Base-by-base conservation (phyloP, 2,329 filamentous ascomycete genomes). In the Phialophora macrospora region DNA sequence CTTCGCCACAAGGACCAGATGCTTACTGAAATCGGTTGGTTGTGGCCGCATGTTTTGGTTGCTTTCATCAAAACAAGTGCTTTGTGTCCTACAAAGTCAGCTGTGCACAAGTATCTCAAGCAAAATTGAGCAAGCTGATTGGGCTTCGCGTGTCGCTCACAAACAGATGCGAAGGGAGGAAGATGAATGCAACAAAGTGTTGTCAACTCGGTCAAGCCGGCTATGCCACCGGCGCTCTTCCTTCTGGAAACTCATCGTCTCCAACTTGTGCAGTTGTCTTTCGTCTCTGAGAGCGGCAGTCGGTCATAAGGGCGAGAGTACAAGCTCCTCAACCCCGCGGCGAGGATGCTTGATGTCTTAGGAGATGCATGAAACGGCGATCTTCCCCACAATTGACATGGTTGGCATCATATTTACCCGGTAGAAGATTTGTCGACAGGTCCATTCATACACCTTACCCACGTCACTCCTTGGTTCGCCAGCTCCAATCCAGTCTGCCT, bases 351-450 rank as follows among this genome's bases (percentile, higher is more conserved):
- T 28, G 28, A 46, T 17, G 55, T 20, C 38, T 44, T 44, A 20
- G 26, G n/a, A 28, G 32, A 58, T 58, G 55, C 38, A 44, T 28
- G 55, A 24, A 46, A 44, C 24, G 22, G 24, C 34, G 55, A 58
- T 58, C 55, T n/a, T 58, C 55, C 41, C 55, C 55, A 44, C 55
- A 48, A 51, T 17, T 9, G 48, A 51, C 20, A 51, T 51, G 48
- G 48, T 28, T 17, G 48, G 20, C 9, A 20, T 51, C 24, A 28
- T 2, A 51, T 51, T 51, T 22, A 51, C 48, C 48, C 48, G 48
- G n/a, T 12, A 11, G 20, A 22, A 22, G 20, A 22, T 22, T 26
- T 51, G 24, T 51, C 17, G 17, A 58, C 38, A 28, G n/a, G 17
- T 9, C 38, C 26, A 44, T 28, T n/a, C 34, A 44, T 12, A 48